A percentile compares a stretch with the other conserved stretches of the same genome.
Conservation (phyloP, 768 basidiomycete genomes). For the Termitomyces sp. region DNA sequence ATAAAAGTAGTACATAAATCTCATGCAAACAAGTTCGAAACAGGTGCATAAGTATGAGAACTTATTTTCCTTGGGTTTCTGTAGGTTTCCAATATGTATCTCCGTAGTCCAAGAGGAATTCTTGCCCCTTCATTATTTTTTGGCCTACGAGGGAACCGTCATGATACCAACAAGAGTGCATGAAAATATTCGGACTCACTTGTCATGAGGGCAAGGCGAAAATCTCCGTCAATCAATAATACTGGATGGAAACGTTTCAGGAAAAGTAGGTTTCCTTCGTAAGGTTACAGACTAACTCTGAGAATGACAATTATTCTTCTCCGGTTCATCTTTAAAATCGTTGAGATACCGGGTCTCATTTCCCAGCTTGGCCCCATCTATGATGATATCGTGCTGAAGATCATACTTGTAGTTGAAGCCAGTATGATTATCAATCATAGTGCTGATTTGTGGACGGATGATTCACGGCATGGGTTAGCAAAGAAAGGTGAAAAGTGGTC, state of each 20-base stretch:
- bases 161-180: background rate
- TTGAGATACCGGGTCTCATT: slow-evolving; percentile 21
- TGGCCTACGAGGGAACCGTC: background rate
- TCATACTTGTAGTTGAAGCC: slow-evolving; percentile 9
- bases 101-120: background rate
- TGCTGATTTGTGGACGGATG: background rate
- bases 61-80: background rate
- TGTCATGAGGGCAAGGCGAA: background rate
- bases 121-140: background rate
- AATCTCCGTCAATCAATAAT: slow-evolving; percentile 2
- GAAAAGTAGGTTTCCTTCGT: background rate
- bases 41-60: background rate
- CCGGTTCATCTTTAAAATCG: slow-evolving; percentile 7
- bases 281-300: slow-evolving; percentile 3
- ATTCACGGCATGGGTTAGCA: background rate
- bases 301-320: slow-evolving; percentile 13
- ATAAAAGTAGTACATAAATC: background rate
- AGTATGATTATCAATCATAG: slow-evolving; percentile 3
- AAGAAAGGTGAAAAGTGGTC: background rate
- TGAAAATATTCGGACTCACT: background rate
- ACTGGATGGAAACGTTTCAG: background rate
- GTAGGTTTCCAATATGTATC: background rate
- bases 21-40: background rate
- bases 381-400: background rate
- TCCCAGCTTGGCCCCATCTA: slow-evolving; percentile 12